phyloP scores from a whole-genome alignment of 1,139 yeast species.

The Yamadazyma trypodendri region DNA sequence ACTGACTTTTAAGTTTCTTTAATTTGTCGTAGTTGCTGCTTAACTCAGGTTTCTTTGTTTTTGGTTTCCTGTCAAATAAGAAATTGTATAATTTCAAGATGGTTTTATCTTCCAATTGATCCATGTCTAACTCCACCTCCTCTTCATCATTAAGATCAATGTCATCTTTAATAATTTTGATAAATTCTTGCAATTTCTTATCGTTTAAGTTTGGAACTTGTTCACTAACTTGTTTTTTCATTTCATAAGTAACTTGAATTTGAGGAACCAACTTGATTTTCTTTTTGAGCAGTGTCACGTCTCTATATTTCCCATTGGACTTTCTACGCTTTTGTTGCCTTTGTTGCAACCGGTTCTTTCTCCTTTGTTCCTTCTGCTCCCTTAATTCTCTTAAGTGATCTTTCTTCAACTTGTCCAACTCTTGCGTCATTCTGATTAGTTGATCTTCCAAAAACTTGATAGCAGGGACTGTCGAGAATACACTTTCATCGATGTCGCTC shows the following conservation, averaged over 20 bases:
- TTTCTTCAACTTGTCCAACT: conserved; percentile 76
- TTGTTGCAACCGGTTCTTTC: conserved; percentile 47
- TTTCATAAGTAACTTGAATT: conserved; percentile 74
- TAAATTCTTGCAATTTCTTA: conserved; percentile 77
- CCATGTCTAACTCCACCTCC: conserved; percentile 91
- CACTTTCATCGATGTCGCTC: conserved; percentile 70
- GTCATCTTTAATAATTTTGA: conserved; percentile 82
- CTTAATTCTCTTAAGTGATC: conserved; percentile 59
- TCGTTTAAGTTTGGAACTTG: conserved; percentile 77
- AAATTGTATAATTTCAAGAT: conserved; percentile 79
- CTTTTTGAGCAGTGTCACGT: conserved; percentile 5
- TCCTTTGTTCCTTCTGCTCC: conserved; percentile 43
- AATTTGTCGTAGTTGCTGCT: conserved; percentile 71
- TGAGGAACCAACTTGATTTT: conserved; percentile 17
- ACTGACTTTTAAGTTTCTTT: conserved; percentile 78
- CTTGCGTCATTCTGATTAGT: conserved; percentile 79
- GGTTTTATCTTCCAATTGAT: conserved; percentile 83
- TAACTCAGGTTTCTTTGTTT: conserved; percentile 48
- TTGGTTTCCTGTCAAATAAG: conserved; percentile 61
- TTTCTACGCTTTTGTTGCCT: conserved; percentile 24
- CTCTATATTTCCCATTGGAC: conserved; percentile 6
- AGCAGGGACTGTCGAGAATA: conserved; percentile 76
- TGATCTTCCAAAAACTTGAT: conserved; percentile 87
- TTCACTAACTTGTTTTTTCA: conserved; percentile 93
- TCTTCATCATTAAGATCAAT: conserved; percentile 78